A percentile compares a stretch with the other conserved stretches of the same genome.
Evolutionary conservation across 768 basidiomycete species (phyloP).

Genomic region (Mycena filopes): DNA sequence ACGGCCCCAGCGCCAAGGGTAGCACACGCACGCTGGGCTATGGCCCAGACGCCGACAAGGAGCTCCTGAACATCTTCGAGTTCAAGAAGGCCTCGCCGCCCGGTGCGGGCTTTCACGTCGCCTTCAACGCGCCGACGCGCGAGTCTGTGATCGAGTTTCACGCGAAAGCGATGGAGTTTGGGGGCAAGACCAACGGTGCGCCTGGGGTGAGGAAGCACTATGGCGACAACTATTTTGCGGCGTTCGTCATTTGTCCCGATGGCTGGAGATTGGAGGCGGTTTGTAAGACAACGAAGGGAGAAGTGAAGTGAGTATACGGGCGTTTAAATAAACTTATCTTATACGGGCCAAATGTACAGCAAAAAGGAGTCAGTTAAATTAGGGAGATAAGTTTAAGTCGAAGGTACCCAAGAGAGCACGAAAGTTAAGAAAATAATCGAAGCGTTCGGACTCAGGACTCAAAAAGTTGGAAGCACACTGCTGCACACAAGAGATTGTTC

Average conservation of each 20-base stretch:
- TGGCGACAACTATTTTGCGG: constrained; percentile 5
- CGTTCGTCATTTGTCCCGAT: constrained; percentile 9
- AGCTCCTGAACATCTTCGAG: constrained; percentile 13
- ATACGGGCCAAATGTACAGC: too few relatives aligned
- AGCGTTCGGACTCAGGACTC: too few relatives aligned
- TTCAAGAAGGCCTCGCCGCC: constrained; percentile 7
- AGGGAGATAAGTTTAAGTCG: too few relatives aligned
- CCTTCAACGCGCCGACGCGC: constrained; percentile 9
- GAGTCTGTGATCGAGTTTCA: constrained; percentile 14
- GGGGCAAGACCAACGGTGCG: neutral
- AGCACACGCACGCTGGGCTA: neutral
- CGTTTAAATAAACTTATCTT: too few relatives aligned
- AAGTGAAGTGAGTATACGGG: too few relatives aligned
- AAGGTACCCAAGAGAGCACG: too few relatives aligned
- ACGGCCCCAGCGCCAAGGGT: neutral
- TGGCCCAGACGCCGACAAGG: constrained; percentile 6
- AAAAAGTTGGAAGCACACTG: too few relatives aligned
- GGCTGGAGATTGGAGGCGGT: constrained; percentile 6
- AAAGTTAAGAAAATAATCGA: too few relatives aligned
- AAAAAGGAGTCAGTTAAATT: too few relatives aligned
- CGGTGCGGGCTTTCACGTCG: constrained; percentile 6
- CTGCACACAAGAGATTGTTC: too few relatives aligned
- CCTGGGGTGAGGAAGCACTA: constrained; percentile 15
- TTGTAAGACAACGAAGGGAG: neutral
- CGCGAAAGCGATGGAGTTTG: constrained; percentile 10